Evolutionary conservation across 2,329 filamentous ascomycete genomes (phyloP).

Genomic region (Westerdykella ornata): DNA sequence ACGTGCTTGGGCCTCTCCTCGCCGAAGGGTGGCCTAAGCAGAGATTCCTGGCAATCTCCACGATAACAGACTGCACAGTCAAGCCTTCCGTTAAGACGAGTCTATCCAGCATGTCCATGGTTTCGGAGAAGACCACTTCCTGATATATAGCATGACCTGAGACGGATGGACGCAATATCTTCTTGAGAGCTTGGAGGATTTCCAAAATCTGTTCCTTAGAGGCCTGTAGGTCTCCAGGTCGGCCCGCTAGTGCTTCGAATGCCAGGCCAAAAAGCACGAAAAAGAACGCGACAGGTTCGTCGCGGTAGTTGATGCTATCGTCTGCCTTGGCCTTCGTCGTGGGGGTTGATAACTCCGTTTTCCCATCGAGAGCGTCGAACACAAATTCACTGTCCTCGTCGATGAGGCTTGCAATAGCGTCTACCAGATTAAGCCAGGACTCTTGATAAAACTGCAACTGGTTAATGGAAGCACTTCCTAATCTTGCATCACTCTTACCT

Average conservation of each 20-base stretch:
- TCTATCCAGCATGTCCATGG: slow-evolving; percentile 89
- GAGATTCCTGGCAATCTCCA: slow-evolving; percentile 84
- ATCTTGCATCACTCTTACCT: slow-evolving; percentile 38
- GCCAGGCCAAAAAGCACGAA: slow-evolving; percentile 95
- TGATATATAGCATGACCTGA: slow-evolving; percentile 95
- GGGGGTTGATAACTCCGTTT: slow-evolving; percentile 42
- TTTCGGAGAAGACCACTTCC: slow-evolving; percentile 92
- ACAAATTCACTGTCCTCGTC: slow-evolving; percentile 97
- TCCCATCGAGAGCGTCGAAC: slow-evolving; percentile 91
- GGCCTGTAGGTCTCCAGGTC: slow-evolving; percentile 63
- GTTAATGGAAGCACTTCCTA: slow-evolving; percentile 7
- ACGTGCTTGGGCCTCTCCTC: slow-evolving; percentile 56
- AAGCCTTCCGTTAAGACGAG: slow-evolving; percentile 86
- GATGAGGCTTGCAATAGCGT: slow-evolving; percentile 93
- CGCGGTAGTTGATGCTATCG: slow-evolving; percentile 86
- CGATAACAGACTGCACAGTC: slow-evolving; percentile 83
- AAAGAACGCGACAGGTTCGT: slow-evolving; percentile 97
- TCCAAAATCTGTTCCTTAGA: slow-evolving; percentile 75
- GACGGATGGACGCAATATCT: slow-evolving; percentile 88
- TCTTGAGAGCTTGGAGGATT: slow-evolving; percentile 85
- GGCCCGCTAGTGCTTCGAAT: slow-evolving; percentile 87
- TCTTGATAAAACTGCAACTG: slow-evolving; percentile 75
- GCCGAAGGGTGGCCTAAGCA: slow-evolving; percentile 90
- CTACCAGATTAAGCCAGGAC: slow-evolving; percentile 91
- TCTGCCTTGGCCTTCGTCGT: slow-evolving; percentile 52